phyloP scores from a whole-genome alignment of 2,329 filamentous ascomycete species.

The Neonectria neomacrospora region DNA sequence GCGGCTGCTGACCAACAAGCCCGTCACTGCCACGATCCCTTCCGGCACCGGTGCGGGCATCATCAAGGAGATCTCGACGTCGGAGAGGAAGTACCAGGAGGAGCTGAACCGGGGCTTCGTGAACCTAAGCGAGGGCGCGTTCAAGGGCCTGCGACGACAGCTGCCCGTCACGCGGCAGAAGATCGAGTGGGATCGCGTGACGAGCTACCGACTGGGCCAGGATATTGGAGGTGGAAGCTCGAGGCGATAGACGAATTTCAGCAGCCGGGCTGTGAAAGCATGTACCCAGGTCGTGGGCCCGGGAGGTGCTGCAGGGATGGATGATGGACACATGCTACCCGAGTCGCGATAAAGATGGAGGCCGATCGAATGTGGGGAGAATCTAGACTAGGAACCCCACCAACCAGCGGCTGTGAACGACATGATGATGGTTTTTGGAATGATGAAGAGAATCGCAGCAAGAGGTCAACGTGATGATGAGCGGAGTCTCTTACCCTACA shows the following conservation, averaged over 20 bases:
- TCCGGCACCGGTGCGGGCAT: conserved; percentile 75
- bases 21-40: conserved; percentile 70
- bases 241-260: conserved; percentile 43
- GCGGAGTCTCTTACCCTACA: no score
- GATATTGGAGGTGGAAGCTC: conserved; percentile 78
- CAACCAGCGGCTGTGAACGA: conserved; percentile 3
- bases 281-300: neutral
- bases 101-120: conserved; percentile 93
- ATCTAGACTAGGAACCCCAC: conserved; percentile 11
- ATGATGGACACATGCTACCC: neutral
- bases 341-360: conserved; percentile 20
- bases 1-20: conserved; percentile 88
- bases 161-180: conserved; percentile 97
- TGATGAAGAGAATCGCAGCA: conserved; percentile 19
- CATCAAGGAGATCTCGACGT: conserved; percentile 78
- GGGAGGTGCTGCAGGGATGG: neutral
- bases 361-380: conserved; percentile 18
- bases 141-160: conserved; percentile 92
- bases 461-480: conserved; percentile 3
- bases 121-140: conserved; percentile 89
- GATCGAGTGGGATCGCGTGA: conserved; percentile 99
- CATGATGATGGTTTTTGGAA: conserved; percentile 20
- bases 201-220: conserved; percentile 87
- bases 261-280: neutral
- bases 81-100: conserved; percentile 95